These are phyloP conservation scores for Didymella arachidicola DNA, from an alignment of 2,329 filamentous ascomycete species.

Conservation along the genomic window DNA sequence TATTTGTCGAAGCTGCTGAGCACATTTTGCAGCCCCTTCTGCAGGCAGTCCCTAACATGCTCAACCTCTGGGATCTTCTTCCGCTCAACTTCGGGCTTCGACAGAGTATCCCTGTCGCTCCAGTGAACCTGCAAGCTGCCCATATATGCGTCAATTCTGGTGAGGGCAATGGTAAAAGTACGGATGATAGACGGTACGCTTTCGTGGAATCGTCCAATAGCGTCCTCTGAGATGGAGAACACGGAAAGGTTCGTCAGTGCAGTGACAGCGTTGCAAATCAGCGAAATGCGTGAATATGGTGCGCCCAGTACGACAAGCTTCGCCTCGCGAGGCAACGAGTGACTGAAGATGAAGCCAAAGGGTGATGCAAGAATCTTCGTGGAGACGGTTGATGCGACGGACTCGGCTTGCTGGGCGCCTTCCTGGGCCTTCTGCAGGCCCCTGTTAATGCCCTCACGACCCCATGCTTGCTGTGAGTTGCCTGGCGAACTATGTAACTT, in stretches of 20 bases:
- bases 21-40: slow-evolving; percentile 69
- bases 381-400: slow-evolving; percentile 36
- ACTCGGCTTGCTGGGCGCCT: slow-evolving; percentile 38
- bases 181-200: slow-evolving; percentile 79
- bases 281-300: slow-evolving; percentile 69
- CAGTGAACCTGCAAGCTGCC: slow-evolving; percentile 70
- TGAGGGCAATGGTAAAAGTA: slow-evolving; percentile 73
- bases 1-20: slow-evolving; percentile 78
- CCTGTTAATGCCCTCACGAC: slow-evolving; percentile 44
- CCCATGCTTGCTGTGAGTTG: slow-evolving; percentile 48
- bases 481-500: slow-evolving; percentile 48
- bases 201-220: slow-evolving; percentile 83
- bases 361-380: slow-evolving; percentile 52
- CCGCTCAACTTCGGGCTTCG: slow-evolving; percentile 54
- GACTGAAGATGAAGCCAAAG: slow-evolving; percentile 73
- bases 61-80: slow-evolving; percentile 70
- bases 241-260: slow-evolving; percentile 74
- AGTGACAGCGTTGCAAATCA: slow-evolving; percentile 64
- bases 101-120: slow-evolving; percentile 72
- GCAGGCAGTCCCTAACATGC: slow-evolving; percentile 70
- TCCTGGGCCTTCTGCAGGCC: slow-evolving; percentile 46
- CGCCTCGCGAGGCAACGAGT: slow-evolving; percentile 71
- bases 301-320: slow-evolving; percentile 74
- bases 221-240: slow-evolving; percentile 79
- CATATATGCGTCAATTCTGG: slow-evolving; percentile 73